These are phyloP conservation scores for Extremus antarcticus DNA, from an alignment of 495 filamentous ascomycete species.

Conservation along the genomic window DNA sequence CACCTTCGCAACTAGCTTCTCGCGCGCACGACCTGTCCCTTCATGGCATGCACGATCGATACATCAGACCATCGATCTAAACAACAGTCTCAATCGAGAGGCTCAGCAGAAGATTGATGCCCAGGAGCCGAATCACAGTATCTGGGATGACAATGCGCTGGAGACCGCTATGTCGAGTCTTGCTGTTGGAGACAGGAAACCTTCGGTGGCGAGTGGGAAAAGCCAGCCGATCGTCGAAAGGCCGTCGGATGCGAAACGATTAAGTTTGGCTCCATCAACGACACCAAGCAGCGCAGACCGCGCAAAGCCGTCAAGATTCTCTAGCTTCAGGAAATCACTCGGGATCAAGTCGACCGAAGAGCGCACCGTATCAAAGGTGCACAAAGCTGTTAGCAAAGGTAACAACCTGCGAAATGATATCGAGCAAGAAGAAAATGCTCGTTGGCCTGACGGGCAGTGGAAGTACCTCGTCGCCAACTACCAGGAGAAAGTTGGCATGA, in stretches of 20 bases:
- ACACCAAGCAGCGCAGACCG: background rate
- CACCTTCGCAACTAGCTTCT: background rate
- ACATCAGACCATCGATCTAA: constrained; percentile 11
- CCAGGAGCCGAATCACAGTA: constrained; percentile 31
- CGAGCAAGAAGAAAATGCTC: constrained; percentile 32
- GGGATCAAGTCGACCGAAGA: constrained; percentile 33
- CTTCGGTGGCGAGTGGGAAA: background rate
- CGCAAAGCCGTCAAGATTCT: constrained; percentile 25
- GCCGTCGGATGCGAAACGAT: constrained; percentile 1
- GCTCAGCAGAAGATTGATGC: constrained; percentile 31
- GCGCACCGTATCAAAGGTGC: constrained; percentile 5
- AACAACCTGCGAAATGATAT: constrained; percentile 28
- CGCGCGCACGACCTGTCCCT: background rate
- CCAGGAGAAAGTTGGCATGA: constrained; percentile 36
- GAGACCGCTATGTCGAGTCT: constrained; percentile 25
- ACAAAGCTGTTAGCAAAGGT: constrained; percentile 22
- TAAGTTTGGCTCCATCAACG: background rate
- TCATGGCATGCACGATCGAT: constrained; percentile 22
- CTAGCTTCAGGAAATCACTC: constrained; percentile 30
- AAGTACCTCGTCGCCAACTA: constrained; percentile 31
- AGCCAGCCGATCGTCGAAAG: background rate
- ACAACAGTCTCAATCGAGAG: constrained; percentile 27
- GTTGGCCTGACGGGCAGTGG: constrained; percentile 35
- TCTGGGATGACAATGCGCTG: constrained; percentile 29
- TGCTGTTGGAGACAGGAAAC: constrained; percentile 9